Evolutionary conservation across 106 monocot genomes (phyloP), one percentile per base, ranked within the genome.

Genomic region (Apostasia shenzhenica): DNA sequence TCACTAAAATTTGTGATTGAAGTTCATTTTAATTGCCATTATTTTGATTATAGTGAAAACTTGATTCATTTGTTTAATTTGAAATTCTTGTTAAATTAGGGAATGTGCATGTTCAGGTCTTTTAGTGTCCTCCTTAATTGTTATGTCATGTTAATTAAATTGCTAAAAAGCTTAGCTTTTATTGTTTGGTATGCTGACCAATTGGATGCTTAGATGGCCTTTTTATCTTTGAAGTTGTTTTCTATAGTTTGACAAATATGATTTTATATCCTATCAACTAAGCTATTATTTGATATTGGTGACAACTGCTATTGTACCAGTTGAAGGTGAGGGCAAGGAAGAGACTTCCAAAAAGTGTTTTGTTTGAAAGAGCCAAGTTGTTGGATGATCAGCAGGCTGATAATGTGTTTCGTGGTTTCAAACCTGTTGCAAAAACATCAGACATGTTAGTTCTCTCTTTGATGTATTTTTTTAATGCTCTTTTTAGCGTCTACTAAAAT

Each of bases 331-430:
- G 78, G 49, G 63, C 52, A n/a, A 81, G 58, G 66, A 99, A 93
- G 80, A 85, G 76, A 69, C 79, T 93, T 12, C 47, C 83, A 44
- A 85, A 59, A 54, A 86, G 69, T 48, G 83, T 68, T 71, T 71
- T 99, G 11, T 56, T 54, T 75, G 81, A 99, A 76, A 85, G 99
- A 75, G 81, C 59, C 50, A 90, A 93, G 55, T 64, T 99, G 73
- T 73, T 99, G 70, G 80, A 83, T 52, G 80, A 93, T 47, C 81
- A 79, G 54, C 74, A 80, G 61, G 69, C 64, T 67, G 86, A 81
- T 54, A 85, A 74, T 73, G 63, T 99, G 26, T 85, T 99, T 70
- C 58, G 76, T 72, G 82, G 78, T 57, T 80, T 83, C 54, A 93
- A 56, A 70, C 93, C 99, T 76, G 65, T 90, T 72, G 87, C 85